These are phyloP conservation scores for Diaporthe sp. DNA, from an alignment of 2,329 filamentous ascomycete genomes.

Conservation along the genomic window DNA sequence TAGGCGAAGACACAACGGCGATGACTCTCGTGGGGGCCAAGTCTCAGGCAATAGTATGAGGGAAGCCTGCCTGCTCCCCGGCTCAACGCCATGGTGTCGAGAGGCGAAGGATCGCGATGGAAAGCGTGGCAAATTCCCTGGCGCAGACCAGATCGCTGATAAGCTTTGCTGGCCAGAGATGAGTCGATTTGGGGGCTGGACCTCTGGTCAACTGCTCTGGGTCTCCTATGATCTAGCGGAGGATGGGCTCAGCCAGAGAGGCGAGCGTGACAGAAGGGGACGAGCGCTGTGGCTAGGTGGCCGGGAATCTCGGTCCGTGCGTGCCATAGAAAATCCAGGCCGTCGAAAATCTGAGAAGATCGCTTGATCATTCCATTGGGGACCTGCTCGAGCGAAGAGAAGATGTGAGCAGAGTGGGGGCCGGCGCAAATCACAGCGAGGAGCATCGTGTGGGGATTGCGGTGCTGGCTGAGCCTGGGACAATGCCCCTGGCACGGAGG, in stretches of 20 bases:
- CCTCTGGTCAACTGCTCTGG: constrained; percentile 13
- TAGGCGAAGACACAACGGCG: not conserved
- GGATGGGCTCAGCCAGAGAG: not conserved
- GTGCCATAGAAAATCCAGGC: not conserved
- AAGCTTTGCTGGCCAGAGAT: constrained; percentile 20
- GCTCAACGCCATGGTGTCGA: not conserved
- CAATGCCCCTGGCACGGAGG: constrained; percentile 6
- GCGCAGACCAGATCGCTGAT: not conserved
- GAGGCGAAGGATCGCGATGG: constrained; percentile 13
- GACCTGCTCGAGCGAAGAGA: not conserved
- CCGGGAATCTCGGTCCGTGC: not conserved
- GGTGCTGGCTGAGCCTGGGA: constrained; percentile 26
- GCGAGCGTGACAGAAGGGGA: constrained; percentile 8
- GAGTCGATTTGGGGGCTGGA: constrained; percentile 35
- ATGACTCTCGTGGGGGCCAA: constrained; percentile 25
- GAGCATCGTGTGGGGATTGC: constrained; percentile 37
- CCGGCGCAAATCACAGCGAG: constrained; percentile 36
- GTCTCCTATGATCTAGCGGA: constrained; percentile 6
- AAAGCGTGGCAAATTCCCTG: constrained; percentile 33
- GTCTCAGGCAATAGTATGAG: constrained; percentile 27
- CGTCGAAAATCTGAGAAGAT: constrained; percentile 19
- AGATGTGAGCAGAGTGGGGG: constrained; percentile 29
- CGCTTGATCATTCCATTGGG: constrained; percentile 12
- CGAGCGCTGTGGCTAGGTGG: not conserved
- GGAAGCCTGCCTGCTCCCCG: not conserved